Evolutionary conservation across 1,284 basidiomycete genomes (phyloP).

Genomic region (Cutaneotrichosporon sp.): DNA sequence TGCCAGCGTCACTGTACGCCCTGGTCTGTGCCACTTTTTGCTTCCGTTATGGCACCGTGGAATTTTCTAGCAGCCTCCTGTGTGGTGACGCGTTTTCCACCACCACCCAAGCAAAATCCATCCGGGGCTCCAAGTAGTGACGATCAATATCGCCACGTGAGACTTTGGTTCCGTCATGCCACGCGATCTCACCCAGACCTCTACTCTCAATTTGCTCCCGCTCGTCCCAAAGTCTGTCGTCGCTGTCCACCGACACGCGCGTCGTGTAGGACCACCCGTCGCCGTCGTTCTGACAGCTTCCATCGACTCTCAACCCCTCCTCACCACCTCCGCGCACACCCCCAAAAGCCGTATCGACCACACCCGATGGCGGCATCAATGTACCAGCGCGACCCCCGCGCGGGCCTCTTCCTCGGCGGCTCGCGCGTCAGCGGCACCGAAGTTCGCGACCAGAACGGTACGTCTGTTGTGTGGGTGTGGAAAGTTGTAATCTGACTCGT

Average conservation of each 20-base stretch:
- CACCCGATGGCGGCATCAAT: slow-evolving; percentile 45
- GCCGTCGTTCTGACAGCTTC: slow-evolving; percentile 14
- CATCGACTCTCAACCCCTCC: slow-evolving; percentile 1
- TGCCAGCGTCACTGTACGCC: no score
- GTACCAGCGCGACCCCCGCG: slow-evolving; percentile 49
- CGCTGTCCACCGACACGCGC: slow-evolving; percentile 3
- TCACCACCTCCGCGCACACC: not conserved
- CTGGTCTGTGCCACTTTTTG: no score
- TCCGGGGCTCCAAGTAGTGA: no score
- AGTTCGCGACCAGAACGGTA: slow-evolving; percentile 94
- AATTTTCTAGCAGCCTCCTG: no score
- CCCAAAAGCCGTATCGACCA: not conserved
- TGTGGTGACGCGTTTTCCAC: no score
- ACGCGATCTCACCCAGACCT: no score
- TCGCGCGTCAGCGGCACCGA: slow-evolving; percentile 91
- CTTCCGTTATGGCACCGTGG: no score
- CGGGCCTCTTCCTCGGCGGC: slow-evolving; percentile 84
- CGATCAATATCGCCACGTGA: no score
- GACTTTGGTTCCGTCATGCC: no score
- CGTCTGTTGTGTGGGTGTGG: no score
- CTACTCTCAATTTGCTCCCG: slow-evolving; percentile 3
- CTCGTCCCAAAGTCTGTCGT: not conserved
- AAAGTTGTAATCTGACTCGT: not conserved
- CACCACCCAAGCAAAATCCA: no score
- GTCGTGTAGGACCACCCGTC: not conserved